Evolutionary conservation across 306 rosid species (phyloP).

Genomic region (Dicorynia guianensis): DNA sequence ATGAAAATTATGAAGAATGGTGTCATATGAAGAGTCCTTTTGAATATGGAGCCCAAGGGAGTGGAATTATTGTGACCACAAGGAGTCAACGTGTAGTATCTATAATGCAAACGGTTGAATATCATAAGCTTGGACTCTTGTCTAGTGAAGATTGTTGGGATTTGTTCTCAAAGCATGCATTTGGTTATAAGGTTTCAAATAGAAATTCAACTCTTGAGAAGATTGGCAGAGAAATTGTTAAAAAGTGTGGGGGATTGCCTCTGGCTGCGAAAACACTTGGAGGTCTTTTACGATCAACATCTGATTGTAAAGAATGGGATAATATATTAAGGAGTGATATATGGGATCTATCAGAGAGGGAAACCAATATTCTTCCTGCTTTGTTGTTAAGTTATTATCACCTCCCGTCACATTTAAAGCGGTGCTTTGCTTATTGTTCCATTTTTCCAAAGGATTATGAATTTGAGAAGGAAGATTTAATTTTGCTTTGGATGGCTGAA

Average conservation of each 20-base stretch:
- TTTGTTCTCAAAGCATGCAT: constrained; percentile 40
- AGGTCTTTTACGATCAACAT: constrained; percentile 26
- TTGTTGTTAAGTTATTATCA: constrained; percentile 43
- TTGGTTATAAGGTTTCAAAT: not conserved
- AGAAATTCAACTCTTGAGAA: not conserved
- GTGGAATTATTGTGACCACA: constrained; percentile 47
- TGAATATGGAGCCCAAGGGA: constrained; percentile 40
- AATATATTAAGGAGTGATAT: constrained; percentile 25
- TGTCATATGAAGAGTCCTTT: not conserved
- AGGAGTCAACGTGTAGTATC: constrained; percentile 31
- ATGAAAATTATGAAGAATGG: constrained; percentile 37
- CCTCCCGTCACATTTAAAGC: constrained; percentile 42
- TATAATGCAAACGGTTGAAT: not conserved
- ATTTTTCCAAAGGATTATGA: constrained; percentile 41
- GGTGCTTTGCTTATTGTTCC: constrained; percentile 50
- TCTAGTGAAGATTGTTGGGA: constrained; percentile 27
- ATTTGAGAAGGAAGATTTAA: constrained; percentile 16
- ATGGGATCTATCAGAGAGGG: constrained; percentile 10
- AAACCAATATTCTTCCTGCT: constrained; percentile 20
- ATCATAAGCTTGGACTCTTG: constrained; percentile 18
- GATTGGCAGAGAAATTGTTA: constrained; percentile 39
- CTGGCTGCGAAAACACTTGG: constrained; percentile 41
- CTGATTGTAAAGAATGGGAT: not conserved
- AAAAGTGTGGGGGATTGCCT: constrained; percentile 46
- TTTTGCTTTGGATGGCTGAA: constrained; percentile 43